Evolutionary conservation across 306 rosid genomes (phyloP).

Genomic region (Adenanthera pavonina): DNA sequence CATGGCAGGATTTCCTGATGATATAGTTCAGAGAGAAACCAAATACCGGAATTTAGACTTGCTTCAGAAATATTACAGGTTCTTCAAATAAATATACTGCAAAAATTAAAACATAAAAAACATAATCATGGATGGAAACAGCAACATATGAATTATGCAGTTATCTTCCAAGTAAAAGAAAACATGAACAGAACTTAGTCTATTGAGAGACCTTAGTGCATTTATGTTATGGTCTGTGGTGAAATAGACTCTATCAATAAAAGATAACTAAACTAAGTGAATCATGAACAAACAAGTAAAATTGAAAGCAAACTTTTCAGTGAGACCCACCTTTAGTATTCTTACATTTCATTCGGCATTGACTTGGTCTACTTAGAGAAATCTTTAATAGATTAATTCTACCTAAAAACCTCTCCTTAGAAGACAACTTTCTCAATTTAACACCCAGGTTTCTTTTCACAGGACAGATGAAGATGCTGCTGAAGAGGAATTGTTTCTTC

Average conservation of each 20-base stretch:
- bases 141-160: not conserved
- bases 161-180: not conserved
- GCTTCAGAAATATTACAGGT: slow-evolving; percentile 94
- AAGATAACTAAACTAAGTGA: not conserved
- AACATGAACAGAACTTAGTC: not conserved
- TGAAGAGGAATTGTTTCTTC: slow-evolving; percentile 71
- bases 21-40: slow-evolving; percentile 83
- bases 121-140: slow-evolving; percentile 24
- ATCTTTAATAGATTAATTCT: not conserved
- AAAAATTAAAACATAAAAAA: not conserved
- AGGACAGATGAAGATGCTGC: slow-evolving; percentile 82
- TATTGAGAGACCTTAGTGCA: not conserved
- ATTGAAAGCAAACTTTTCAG: not conserved
- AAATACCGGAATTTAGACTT: slow-evolving; percentile 77
- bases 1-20: slow-evolving; percentile 92
- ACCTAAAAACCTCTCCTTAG: not conserved
- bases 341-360: not conserved
- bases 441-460: slow-evolving; percentile 37
- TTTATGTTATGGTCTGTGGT: not conserved
- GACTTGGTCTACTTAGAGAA: not conserved
- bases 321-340: not conserved
- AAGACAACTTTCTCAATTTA: slow-evolving; percentile 18
- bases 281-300: not conserved
- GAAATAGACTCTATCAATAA: not conserved
- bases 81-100: slow-evolving; percentile 27